Conservation (phyloP, 352 stramenopile genomes). For the Globisporangium takayamanum region DNA sequence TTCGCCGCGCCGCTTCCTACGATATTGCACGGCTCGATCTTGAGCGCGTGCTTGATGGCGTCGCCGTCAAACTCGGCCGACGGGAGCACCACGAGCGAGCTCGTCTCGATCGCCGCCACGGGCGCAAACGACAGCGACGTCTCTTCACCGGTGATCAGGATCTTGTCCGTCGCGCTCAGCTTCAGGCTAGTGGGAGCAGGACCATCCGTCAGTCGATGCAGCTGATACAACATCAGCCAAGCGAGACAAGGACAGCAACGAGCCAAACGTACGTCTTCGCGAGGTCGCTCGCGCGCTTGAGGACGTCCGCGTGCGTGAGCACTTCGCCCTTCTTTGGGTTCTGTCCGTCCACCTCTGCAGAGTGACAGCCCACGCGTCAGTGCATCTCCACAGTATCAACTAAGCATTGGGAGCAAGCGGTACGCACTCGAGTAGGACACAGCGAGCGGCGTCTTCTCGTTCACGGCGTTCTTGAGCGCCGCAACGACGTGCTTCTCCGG, state of each 20-base stretch:
- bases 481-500: conserved; percentile 59
- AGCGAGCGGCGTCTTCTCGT: conserved; percentile 62
- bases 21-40: conserved; percentile 74
- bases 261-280: conserved; percentile 49
- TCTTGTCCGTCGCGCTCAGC: conserved; percentile 75
- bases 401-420: neutral
- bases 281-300: conserved; percentile 66
- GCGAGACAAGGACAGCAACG: neutral
- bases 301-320: conserved; percentile 72
- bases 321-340: conserved; percentile 78
- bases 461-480: conserved; percentile 53
- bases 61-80: conserved; percentile 63
- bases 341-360: conserved; percentile 57
- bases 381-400: conserved; percentile 1
- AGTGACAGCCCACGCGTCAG: conserved; percentile 1
- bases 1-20: conserved; percentile 64
- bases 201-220: neutral
- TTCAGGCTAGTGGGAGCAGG: conserved; percentile 37
- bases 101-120: conserved; percentile 67
- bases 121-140: conserved; percentile 58
- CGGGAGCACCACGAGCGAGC: conserved; percentile 70
- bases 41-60: conserved; percentile 64
- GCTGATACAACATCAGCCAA: neutral
- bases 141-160: conserved; percentile 69
- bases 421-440: conserved; percentile 77